These are phyloP conservation scores for Hypoxylon sp. DNA, from an alignment of 2,329 filamentous ascomycete species.

Conservation along the genomic window DNA sequence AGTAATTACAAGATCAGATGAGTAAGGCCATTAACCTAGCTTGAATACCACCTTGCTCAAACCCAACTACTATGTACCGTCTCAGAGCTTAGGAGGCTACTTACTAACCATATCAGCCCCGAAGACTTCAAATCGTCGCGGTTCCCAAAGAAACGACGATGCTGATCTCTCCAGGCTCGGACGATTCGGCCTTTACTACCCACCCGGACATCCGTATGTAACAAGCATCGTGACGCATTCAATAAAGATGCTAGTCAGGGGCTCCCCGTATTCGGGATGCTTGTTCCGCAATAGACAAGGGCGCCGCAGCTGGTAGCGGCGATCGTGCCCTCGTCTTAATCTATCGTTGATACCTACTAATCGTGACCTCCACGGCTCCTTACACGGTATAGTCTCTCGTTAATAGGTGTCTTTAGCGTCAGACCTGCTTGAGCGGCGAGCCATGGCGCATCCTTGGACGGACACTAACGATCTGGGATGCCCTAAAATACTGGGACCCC, in stretches of 20 bases:
- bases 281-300: not conserved
- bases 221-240: not conserved
- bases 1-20: too few relatives aligned
- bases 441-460: conserved; percentile 13
- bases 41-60: not conserved
- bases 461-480: conserved; percentile 8
- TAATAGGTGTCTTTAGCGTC: conserved; percentile 10
- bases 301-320: conserved; percentile 2
- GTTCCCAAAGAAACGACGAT: too few relatives aligned
- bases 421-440: conserved; percentile 3
- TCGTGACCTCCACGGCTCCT: conserved; percentile 1
- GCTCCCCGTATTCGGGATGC: conserved; percentile 9
- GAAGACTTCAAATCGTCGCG: too few relatives aligned
- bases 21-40: not conserved
- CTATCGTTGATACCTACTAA: conserved; percentile 2
- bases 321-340: conserved; percentile 9
- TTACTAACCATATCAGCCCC: too few relatives aligned
- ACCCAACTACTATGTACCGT: too few relatives aligned
- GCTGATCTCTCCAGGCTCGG: too few relatives aligned
- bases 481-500: not conserved
- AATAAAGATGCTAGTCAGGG: conserved; percentile 1
- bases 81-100: too few relatives aligned
- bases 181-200: not conserved
- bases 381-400: conserved; percentile 5
- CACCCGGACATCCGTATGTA: too few relatives aligned